These are phyloP conservation scores for Aspergillus chevalieri DNA, from an alignment of 2,329 filamentous ascomycete species.

Conservation along the genomic window DNA sequence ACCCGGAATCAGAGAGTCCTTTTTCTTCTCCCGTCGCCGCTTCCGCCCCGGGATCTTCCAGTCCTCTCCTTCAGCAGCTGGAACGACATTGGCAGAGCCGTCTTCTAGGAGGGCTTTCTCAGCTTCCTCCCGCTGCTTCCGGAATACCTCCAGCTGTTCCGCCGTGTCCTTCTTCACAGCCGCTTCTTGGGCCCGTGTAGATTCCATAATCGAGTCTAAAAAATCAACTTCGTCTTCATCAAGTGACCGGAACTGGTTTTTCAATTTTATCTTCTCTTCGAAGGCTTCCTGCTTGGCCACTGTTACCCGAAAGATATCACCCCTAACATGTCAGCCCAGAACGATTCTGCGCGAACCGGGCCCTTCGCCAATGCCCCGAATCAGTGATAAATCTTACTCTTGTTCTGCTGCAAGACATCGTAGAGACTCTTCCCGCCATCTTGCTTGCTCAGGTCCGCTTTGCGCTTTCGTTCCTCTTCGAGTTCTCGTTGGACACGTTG, in stretches of 20 bases:
- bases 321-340: conserved; percentile 37
- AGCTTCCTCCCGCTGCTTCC: conserved; percentile 53
- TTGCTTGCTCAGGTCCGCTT: conserved; percentile 48
- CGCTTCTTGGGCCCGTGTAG: conserved; percentile 51
- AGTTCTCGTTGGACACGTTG: conserved; percentile 38
- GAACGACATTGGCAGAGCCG: conserved; percentile 25
- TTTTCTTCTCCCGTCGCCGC: conserved; percentile 46
- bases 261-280: conserved; percentile 45
- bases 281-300: conserved; percentile 49
- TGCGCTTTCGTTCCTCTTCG: conserved; percentile 41
- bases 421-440: conserved; percentile 45
- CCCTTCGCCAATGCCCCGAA: too few relatives aligned
- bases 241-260: conserved; percentile 47
- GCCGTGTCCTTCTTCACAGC: conserved; percentile 53
- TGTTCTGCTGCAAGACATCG: conserved; percentile 45
- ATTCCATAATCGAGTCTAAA: conserved; percentile 52
- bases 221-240: conserved; percentile 50
- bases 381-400: conserved; percentile 36
- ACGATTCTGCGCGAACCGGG: conserved; percentile 1
- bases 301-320: conserved; percentile 20
- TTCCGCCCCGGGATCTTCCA: conserved; percentile 49
- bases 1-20: conserved; percentile 32
- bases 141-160: conserved; percentile 54
- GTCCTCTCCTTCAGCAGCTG: conserved; percentile 34
- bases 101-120: conserved; percentile 45